These are phyloP conservation scores for Phytophthora syringae DNA, from an alignment of 352 stramenopile species.

Conservation along the genomic window DNA sequence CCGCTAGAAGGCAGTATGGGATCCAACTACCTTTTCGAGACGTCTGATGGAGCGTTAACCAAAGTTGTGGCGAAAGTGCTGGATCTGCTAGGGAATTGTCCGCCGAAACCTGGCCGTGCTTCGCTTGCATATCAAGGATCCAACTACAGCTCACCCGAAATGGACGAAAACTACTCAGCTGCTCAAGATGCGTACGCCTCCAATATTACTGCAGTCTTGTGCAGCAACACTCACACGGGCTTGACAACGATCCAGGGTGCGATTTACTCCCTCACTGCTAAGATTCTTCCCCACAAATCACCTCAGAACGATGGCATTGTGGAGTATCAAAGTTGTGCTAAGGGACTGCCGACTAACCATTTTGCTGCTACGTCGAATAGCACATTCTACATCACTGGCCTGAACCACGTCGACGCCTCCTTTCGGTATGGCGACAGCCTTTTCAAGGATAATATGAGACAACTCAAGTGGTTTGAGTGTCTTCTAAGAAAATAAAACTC, in stretches of 20 bases:
- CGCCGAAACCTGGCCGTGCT: conserved; percentile 21
- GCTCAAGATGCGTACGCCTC: conserved; percentile 23
- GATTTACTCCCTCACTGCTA: conserved; percentile 18
- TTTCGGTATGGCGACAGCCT: too few species aligned
- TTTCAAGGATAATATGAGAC: too few species aligned
- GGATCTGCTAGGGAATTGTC: conserved; percentile 41
- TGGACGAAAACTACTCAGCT: conserved; percentile 14
- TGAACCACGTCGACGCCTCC: too few species aligned
- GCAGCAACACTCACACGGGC: conserved; percentile 27
- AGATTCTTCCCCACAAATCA: conserved; percentile 26
- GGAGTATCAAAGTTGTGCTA: conserved; percentile 49
- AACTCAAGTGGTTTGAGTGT: too few species aligned
- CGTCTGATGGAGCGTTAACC: conserved; percentile 34
- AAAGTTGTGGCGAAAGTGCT: conserved; percentile 27
- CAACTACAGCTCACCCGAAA: conserved; percentile 17
- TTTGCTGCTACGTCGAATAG: conserved; percentile 42
- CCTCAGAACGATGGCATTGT: conserved; percentile 40
- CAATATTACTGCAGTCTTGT: conserved; percentile 32
- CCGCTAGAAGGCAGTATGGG: conserved; percentile 45
- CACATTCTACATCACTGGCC: too few species aligned
- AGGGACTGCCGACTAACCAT: conserved; percentile 25
- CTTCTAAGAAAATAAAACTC: too few species aligned
- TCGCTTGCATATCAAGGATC: conserved; percentile 38
- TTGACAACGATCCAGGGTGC: conserved; percentile 20
- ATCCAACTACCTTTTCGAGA: conserved; percentile 39